phyloP scores from a whole-genome alignment of 345 rosid species.

The Turnera subulata region DNA sequence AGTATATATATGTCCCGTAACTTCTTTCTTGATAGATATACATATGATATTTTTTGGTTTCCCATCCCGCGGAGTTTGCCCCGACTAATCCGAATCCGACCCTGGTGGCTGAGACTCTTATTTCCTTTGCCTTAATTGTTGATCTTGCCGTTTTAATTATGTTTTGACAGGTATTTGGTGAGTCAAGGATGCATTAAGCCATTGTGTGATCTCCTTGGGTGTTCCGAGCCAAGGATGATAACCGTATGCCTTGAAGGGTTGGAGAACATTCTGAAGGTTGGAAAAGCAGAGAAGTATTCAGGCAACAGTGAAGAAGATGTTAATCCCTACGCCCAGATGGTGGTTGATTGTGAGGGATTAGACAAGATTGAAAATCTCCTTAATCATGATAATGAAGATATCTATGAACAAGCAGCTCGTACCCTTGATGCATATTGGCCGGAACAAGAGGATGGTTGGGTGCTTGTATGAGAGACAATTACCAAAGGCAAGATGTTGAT shows the following conservation, averaged over 20 bases:
- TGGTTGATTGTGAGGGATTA: constrained; percentile 22
- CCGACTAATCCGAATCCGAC: constrained; percentile 2
- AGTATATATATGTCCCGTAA: constrained; percentile 7
- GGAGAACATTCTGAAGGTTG: too few species aligned
- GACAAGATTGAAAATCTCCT: constrained; percentile 23
- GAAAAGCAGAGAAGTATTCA: constrained; percentile 23
- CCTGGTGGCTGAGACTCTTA: too few species aligned
- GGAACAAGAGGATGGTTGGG: constrained; percentile 19
- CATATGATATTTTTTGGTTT: neutral
- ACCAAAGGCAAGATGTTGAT: too few species aligned
- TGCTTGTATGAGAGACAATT: too few species aligned
- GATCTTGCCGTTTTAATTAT: too few species aligned
- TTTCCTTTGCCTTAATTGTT: too few species aligned
- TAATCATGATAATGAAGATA: constrained; percentile 25
- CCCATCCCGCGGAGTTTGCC: neutral
- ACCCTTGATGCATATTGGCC: constrained; percentile 23
- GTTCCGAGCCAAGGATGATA: constrained; percentile 25
- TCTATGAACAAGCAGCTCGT: constrained; percentile 24
- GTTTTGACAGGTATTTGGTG: too few species aligned
- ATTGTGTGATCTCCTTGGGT: constrained; percentile 22
- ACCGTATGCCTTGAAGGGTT: constrained; percentile 25
- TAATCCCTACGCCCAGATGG: constrained; percentile 21
- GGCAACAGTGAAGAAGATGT: constrained; percentile 14
- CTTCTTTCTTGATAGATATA: neutral
- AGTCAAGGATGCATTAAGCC: constrained; percentile 28